Conservation (phyloP, 1,284 basidiomycete species). For the Cystobasidium sp. region DNA sequence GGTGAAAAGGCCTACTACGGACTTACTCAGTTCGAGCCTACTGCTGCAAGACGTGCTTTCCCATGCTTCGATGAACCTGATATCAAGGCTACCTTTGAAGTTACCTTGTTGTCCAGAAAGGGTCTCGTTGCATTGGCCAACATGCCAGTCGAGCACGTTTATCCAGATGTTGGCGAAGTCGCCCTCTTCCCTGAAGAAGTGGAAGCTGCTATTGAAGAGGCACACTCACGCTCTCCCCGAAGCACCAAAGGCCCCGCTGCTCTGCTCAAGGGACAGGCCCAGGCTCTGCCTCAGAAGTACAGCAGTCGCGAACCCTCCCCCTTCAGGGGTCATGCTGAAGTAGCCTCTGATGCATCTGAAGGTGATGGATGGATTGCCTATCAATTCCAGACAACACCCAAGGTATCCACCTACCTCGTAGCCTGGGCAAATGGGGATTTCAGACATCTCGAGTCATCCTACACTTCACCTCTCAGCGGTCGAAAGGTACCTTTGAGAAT, state of each 20-base stretch:
- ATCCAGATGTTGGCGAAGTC: slow-evolving; percentile 43
- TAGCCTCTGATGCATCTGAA: slow-evolving; percentile 47
- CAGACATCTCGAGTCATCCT: slow-evolving; percentile 73
- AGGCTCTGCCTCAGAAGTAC: slow-evolving; percentile 11
- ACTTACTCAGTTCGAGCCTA: slow-evolving; percentile 68
- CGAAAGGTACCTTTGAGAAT: slow-evolving; percentile 54
- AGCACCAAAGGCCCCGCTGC: slow-evolving; percentile 11
- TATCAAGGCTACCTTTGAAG: slow-evolving; percentile 81
- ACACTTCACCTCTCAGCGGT: slow-evolving; percentile 63
- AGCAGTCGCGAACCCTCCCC: slow-evolving; percentile 23
- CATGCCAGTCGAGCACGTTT: slow-evolving; percentile 62
- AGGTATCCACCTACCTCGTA: slow-evolving; percentile 90
- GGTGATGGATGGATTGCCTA: slow-evolving; percentile 55
- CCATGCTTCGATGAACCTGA: slow-evolving; percentile 87
- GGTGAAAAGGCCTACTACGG: slow-evolving; percentile 51
- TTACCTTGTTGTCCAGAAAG: slow-evolving; percentile 79
- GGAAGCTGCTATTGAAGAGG: slow-evolving; percentile 31
- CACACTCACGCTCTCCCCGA: slow-evolving; percentile 5
- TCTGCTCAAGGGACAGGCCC: background rate
- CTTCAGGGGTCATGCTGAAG: slow-evolving; percentile 23
- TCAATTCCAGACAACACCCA: slow-evolving; percentile 55
- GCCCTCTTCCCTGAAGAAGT: slow-evolving; percentile 42
- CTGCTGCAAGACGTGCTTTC: slow-evolving; percentile 69
- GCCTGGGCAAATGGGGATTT: slow-evolving; percentile 90
- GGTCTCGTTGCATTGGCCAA: slow-evolving; percentile 71